These are phyloP conservation scores for Penicillium sp. DNA, from an alignment of 2,329 filamentous ascomycete species.

Conservation along the genomic window DNA sequence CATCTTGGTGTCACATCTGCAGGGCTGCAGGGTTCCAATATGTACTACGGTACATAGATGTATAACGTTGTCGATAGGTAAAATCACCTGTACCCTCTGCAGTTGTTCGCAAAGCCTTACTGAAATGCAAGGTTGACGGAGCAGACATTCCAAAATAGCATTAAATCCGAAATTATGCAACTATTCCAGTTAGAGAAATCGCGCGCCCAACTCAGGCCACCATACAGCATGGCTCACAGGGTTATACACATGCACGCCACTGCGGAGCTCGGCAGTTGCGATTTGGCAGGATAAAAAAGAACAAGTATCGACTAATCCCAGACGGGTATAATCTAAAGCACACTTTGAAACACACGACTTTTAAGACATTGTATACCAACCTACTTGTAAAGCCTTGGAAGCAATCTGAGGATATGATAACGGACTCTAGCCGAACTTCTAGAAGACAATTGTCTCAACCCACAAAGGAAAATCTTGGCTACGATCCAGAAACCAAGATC, in stretches of 20 bases:
- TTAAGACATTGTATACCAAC: neutral
- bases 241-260: constrained; percentile 3
- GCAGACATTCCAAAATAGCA: constrained; percentile 5
- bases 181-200: neutral
- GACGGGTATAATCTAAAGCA: constrained; percentile 5
- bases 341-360: neutral
- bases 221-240: neutral
- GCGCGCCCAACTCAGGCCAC: neutral
- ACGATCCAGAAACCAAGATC: constrained; percentile 14
- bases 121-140: constrained; percentile 3
- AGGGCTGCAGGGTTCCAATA: constrained; percentile 9
- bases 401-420: neutral
- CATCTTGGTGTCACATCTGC: neutral
- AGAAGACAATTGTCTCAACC: neutral
- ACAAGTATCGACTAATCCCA: constrained; percentile 14
- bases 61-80: neutral
- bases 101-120: neutral
- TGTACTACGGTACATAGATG: neutral
- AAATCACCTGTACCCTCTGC: neutral
- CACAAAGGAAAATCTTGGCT: constrained; percentile 5
- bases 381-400: neutral
- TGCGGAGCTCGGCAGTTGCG: constrained; percentile 23
- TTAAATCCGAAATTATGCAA: constrained; percentile 9
- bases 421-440: neutral
- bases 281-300: constrained; percentile 10